Conservation (phyloP, 2,329 filamentous ascomycete genomes). For the Aulographum hederae region DNA sequence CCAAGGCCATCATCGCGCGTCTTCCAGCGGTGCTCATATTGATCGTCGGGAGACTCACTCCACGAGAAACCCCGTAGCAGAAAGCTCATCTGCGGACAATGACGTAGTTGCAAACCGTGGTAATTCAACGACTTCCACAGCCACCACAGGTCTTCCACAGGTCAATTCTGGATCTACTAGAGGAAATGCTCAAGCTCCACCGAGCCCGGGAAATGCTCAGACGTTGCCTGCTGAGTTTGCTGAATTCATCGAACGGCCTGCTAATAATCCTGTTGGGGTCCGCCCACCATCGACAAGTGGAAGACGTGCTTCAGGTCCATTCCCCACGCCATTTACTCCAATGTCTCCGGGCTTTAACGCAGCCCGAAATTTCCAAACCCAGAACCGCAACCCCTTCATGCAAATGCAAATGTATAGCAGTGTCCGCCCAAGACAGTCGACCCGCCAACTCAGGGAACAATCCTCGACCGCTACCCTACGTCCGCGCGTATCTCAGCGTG, state of each 20-base stretch:
- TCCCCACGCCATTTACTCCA: slow-evolving; percentile 3
- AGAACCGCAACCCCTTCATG: slow-evolving; percentile 17
- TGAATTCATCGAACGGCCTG: neutral
- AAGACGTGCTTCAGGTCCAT: slow-evolving; percentile 10
- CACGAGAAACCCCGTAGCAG: neutral
- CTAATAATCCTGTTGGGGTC: neutral
- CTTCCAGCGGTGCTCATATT: neutral
- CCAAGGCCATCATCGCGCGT: neutral
- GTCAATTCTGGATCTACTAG: neutral
- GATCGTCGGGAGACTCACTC: neutral
- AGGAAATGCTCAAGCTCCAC: neutral
- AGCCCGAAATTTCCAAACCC: slow-evolving; percentile 13
- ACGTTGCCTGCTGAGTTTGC: neutral
- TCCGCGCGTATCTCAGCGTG: slow-evolving; percentile 9
- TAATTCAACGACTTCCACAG: too few species aligned
- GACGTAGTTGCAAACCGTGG: too few species aligned
- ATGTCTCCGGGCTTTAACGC: slow-evolving; percentile 1
- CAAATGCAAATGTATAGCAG: slow-evolving; percentile 8
- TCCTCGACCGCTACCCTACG: slow-evolving; percentile 19
- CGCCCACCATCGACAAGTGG: slow-evolving; percentile 8
- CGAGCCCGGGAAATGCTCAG: neutral
- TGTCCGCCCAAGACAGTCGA: slow-evolving; percentile 14
- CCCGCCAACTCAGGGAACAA: slow-evolving; percentile 16
- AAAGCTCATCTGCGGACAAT: too few species aligned
- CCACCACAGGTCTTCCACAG: too few species aligned